Evolutionary conservation across 179 eudicot species (phyloP).

Genomic region (Nepenthes alata): DNA sequence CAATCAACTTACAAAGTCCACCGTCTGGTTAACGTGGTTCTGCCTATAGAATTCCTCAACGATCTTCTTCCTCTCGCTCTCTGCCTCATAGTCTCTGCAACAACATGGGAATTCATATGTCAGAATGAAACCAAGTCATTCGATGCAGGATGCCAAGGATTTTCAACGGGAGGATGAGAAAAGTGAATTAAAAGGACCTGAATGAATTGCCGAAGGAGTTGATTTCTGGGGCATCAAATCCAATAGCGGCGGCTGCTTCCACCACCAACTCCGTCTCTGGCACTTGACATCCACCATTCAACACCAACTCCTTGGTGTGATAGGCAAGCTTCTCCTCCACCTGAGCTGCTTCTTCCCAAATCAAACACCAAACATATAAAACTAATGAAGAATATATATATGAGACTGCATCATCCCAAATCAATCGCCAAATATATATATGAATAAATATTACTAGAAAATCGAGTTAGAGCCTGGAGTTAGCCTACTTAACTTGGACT

Average conservation of each 20-base stretch:
- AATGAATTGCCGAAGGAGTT: conserved; percentile 57
- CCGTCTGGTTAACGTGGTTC: conserved; percentile 50
- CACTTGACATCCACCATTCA: conserved; percentile 30
- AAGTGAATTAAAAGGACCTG: not conserved
- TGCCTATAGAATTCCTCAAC: conserved; percentile 44
- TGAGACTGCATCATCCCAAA: not conserved
- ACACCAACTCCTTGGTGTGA: conserved; percentile 16
- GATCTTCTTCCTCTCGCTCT: conserved; percentile 31
- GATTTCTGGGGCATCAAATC: conserved; percentile 41
- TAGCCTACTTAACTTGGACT: no score
- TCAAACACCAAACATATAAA: not conserved
- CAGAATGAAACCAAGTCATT: no score
- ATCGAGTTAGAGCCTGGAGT: no score
- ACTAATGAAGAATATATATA: no score
- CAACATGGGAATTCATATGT: no score
- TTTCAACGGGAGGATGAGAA: not conserved
- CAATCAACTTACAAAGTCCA: conserved; percentile 40
- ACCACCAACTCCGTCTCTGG: conserved; percentile 8
- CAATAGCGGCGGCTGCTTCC: conserved; percentile 3
- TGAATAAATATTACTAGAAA: not conserved
- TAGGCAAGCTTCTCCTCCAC: conserved; percentile 10
- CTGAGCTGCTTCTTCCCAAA: conserved; percentile 7
- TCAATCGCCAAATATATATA: not conserved
- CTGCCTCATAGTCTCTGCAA: conserved; percentile 35
- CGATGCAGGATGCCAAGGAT: no score